These are phyloP conservation scores for Pythium oligandrum DNA, from an alignment of 352 stramenopile genomes.

Conservation along the genomic window DNA sequence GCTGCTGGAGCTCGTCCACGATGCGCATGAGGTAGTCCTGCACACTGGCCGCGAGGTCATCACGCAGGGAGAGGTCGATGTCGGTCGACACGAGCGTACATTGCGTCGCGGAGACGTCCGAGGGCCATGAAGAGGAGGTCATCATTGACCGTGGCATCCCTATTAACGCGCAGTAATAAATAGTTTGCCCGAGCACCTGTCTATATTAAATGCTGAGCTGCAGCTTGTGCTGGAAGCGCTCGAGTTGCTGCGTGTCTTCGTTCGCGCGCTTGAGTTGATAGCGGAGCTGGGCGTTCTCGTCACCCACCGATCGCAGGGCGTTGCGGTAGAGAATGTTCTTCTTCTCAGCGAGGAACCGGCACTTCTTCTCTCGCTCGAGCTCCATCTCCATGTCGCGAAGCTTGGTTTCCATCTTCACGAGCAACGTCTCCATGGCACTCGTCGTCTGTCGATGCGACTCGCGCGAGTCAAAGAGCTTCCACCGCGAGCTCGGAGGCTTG, in stretches of 20 bases:
- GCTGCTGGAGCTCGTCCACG: slow-evolving; percentile 45
- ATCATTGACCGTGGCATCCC: no score
- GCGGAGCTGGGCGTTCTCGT: slow-evolving; percentile 49
- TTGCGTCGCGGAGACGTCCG: slow-evolving; percentile 1
- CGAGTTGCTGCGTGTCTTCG: slow-evolving; percentile 22
- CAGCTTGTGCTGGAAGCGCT: slow-evolving; percentile 20
- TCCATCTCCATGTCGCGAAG: slow-evolving; percentile 28
- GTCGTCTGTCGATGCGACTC: not conserved
- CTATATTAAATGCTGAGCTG: slow-evolving; percentile 32
- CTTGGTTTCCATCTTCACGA: slow-evolving; percentile 28
- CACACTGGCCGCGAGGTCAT: slow-evolving; percentile 27
- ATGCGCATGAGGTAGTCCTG: slow-evolving; percentile 46
- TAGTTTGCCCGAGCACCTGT: no score
- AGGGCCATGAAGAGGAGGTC: not conserved
- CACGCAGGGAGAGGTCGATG: slow-evolving; percentile 29
- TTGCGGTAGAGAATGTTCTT: slow-evolving; percentile 79
- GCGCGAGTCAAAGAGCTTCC: slow-evolving; percentile 19
- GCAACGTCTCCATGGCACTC: slow-evolving; percentile 10
- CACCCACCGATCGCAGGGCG: slow-evolving; percentile 43
- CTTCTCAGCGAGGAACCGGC: slow-evolving; percentile 60
- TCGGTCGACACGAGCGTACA: slow-evolving; percentile 29
- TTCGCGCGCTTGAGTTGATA: slow-evolving; percentile 25
- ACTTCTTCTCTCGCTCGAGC: slow-evolving; percentile 62
- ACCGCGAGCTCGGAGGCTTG: slow-evolving; percentile 9
- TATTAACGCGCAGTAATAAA: no score